Conservation (phyloP, 2,329 filamentous ascomycete species). For the Trichoderma asperellum region DNA sequence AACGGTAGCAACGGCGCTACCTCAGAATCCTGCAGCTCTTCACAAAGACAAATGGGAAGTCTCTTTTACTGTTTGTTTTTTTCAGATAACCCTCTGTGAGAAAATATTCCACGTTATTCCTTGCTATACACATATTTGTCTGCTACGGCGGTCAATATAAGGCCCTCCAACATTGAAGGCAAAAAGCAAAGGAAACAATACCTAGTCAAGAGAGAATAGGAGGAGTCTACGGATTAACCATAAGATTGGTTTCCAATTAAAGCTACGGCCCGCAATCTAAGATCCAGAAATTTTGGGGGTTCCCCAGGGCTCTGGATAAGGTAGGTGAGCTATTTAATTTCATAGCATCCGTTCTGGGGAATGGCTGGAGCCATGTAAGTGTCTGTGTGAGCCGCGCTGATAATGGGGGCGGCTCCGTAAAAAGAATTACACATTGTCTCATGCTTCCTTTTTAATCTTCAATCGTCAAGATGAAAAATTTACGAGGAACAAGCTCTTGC, state of each 20-base stretch:
- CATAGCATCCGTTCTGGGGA: background rate
- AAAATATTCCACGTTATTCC: background rate
- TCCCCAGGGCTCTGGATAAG: background rate
- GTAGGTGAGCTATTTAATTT: slow-evolving; percentile 24
- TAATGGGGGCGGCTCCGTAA: slow-evolving; percentile 16
- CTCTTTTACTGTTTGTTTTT: background rate
- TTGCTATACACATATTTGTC: too few relatives aligned
- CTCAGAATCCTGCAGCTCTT: background rate
- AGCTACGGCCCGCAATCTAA: slow-evolving; percentile 1
- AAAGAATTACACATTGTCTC: slow-evolving; percentile 5
- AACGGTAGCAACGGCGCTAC: background rate
- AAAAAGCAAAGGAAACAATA: background rate
- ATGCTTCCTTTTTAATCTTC: background rate
- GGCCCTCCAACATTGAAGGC: background rate
- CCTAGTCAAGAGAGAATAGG: background rate
- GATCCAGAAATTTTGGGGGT: background rate
- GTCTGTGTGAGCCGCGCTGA: background rate
- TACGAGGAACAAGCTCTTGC: too few relatives aligned
- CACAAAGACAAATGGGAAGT: background rate
- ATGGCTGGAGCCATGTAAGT: background rate
- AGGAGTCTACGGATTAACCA: background rate
- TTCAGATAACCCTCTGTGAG: background rate
- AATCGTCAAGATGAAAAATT: background rate
- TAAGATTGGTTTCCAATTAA: background rate
- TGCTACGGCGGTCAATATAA: background rate